A percentile compares a stretch with the other conserved stretches of the same genome.
Conservation (phyloP, 78 protist genomes). For the Dictyostelium citrinum region DNA sequence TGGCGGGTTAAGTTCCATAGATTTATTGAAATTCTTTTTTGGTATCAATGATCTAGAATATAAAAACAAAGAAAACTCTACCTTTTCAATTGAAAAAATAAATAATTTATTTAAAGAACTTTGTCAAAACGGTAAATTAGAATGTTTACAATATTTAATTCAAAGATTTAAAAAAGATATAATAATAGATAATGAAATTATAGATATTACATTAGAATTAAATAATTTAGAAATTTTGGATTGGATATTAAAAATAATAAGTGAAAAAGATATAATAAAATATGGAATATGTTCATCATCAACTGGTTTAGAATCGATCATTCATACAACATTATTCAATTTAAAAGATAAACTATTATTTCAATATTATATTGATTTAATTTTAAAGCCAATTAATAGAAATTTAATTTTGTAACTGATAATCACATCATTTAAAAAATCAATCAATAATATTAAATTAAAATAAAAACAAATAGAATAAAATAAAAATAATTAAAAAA, state of each 20-base stretch:
- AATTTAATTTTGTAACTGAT: neutral
- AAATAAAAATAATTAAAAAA: neutral
- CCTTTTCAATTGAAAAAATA: neutral
- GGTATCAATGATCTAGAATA: too few species aligned
- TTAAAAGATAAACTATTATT: neutral
- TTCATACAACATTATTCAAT: neutral
- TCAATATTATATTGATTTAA: neutral
- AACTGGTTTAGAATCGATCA: neutral
- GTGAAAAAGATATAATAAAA: neutral
- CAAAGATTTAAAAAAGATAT: neutral
- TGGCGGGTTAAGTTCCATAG: neutral
- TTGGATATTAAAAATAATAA: neutral
- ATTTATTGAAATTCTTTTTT: neutral
- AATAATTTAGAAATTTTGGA: neutral
- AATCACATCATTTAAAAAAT: neutral
- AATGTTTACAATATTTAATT: neutral
- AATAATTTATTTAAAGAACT: neutral
- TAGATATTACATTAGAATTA: neutral
- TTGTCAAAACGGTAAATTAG: neutral
- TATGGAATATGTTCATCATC: neutral
- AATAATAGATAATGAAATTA: neutral
- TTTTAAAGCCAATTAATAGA: neutral
- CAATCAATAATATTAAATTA: neutral
- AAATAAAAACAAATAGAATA: neutral
- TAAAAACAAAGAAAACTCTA: neutral